Base-by-base conservation (phyloP, 2,329 filamentous ascomycete species). In the Penicillium sp. region DNA sequence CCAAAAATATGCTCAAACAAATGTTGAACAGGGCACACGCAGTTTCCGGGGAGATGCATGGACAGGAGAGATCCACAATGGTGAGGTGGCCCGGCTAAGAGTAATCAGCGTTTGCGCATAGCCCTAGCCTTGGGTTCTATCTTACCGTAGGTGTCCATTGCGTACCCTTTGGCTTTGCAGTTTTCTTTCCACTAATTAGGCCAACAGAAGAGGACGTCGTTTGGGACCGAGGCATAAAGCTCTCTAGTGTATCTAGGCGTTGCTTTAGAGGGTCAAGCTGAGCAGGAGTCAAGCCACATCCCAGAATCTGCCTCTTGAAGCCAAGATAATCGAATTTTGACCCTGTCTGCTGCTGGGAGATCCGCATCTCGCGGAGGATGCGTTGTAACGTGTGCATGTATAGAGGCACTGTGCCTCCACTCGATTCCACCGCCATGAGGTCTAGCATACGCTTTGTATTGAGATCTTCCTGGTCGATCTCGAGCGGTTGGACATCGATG, bases 11-110 rank as follows among this genome's bases (percentile, higher is more conserved):
- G 2, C 78, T 78, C 1, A 92, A 74, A 26, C 83, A 87, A 38
- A 91, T 86, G 52, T 88, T 85, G 70, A 92, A 93, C 0, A 93
- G 73, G 0, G 82, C 77, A 64, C 88, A 93, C 0, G 87, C 88
- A 38, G 81, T 83, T 21, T 85, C 81, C 0, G 83, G 69, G 0
- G 85, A 85, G 3, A 91, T 75, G 61, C 86, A 90, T 0, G 88
- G 86, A 65, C 87, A 89, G 0, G 83, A 89, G 0, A 94, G 74
- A 63, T 93, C 89, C 5, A 91, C 74, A 50, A 90, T 87, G 0
- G 83, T 88, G 0, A 89, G 70, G 9, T 20, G 11, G 75, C 28
- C 28, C 28, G 28, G 28, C 28, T 9, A 33, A 33, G 28, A 33
- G 28, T 33, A 6, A 33, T 33, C 28, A 33, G 28, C 8, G 12